A percentile compares a stretch with the other conserved stretches of the same genome.
Conservation (phyloP, 2,329 filamentous ascomycete genomes). For the Colletotrichum gigasporum region DNA sequence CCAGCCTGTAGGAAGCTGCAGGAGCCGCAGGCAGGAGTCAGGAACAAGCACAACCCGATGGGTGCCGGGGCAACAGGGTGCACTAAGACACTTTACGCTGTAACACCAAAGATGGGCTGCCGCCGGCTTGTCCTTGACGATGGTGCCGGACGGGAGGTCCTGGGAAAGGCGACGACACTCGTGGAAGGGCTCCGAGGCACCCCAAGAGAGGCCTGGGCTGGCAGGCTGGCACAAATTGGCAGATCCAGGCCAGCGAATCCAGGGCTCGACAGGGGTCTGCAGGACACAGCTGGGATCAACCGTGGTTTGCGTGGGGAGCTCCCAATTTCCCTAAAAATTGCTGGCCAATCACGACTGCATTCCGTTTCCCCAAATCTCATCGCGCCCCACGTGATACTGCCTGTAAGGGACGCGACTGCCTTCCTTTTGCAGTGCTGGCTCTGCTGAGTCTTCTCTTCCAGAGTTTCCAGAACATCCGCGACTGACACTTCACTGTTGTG, state of each 20-base stretch:
- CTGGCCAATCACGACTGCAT: slow-evolving; percentile 33
- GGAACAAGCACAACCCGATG: slow-evolving; percentile 16
- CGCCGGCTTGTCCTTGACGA: slow-evolving; percentile 18
- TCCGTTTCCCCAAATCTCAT: slow-evolving; percentile 22
- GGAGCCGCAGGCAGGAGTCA: slow-evolving; percentile 19
- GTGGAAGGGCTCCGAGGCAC: slow-evolving; percentile 7
- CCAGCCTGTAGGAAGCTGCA: slow-evolving; percentile 19
- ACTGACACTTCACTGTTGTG: not conserved
- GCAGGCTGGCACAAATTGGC: slow-evolving; percentile 1
- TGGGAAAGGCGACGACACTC: too few species aligned
- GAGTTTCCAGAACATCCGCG: not conserved
- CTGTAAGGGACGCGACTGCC: slow-evolving; percentile 38
- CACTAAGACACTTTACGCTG: too few species aligned
- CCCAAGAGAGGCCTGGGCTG: not conserved
- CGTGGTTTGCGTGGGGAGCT: slow-evolving; percentile 31
- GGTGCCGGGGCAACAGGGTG: slow-evolving; percentile 28
- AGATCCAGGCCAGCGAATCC: not conserved
- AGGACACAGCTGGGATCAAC: slow-evolving; percentile 36
- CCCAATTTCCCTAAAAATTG: slow-evolving; percentile 36
- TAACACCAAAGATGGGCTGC: slow-evolving; percentile 11
- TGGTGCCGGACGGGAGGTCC: slow-evolving; percentile 20
- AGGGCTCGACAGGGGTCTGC: slow-evolving; percentile 17
- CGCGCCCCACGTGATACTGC: slow-evolving; percentile 43
- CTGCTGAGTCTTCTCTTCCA: not conserved
- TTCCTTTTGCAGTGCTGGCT: not conserved